phyloP scores from a whole-genome alignment of 2,329 filamentous ascomycete genomes.

The Neofusicoccum cordaticola region DNA sequence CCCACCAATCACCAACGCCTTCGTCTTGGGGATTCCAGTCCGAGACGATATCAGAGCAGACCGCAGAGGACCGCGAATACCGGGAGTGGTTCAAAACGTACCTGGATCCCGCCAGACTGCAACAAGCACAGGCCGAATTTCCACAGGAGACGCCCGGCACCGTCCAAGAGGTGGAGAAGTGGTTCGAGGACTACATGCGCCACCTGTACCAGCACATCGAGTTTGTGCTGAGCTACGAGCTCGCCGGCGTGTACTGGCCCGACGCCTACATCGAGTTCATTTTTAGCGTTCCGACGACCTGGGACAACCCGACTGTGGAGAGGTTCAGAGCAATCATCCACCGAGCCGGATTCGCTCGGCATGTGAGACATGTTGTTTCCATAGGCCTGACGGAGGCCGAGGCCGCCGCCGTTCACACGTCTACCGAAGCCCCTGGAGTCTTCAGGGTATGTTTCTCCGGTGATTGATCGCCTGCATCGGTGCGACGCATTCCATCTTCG shows the following conservation, averaged over 20 bases:
- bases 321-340: conserved; percentile 49
- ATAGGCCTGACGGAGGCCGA: conserved; percentile 55
- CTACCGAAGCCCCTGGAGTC: conserved; percentile 35
- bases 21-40: conserved; percentile 56
- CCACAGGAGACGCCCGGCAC: conserved; percentile 44
- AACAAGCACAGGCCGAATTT: conserved; percentile 43
- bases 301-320: conserved; percentile 53
- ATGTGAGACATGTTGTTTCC: conserved; percentile 35
- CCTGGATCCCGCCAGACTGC: conserved; percentile 48
- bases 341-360: conserved; percentile 49
- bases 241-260: conserved; percentile 44
- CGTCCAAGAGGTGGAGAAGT: conserved; percentile 45
- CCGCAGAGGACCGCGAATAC: conserved; percentile 44
- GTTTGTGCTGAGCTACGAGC: conserved; percentile 35
- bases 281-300: conserved; percentile 59
- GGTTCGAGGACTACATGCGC: conserved; percentile 50
- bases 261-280: conserved; percentile 51
- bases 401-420: conserved; percentile 52
- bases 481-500: no score
- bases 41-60: conserved; percentile 33
- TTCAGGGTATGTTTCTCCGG: conserved; percentile 22
- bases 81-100: conserved; percentile 58
- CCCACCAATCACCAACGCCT: conserved; percentile 33
- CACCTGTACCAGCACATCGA: conserved; percentile 52
- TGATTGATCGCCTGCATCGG: background rate